Percentiles rank a stretch among this genome's conserved stretches.
Evolutionary conservation across 306 rosid genomes (phyloP).

Genomic region (Begonia peltatifolia): DNA sequence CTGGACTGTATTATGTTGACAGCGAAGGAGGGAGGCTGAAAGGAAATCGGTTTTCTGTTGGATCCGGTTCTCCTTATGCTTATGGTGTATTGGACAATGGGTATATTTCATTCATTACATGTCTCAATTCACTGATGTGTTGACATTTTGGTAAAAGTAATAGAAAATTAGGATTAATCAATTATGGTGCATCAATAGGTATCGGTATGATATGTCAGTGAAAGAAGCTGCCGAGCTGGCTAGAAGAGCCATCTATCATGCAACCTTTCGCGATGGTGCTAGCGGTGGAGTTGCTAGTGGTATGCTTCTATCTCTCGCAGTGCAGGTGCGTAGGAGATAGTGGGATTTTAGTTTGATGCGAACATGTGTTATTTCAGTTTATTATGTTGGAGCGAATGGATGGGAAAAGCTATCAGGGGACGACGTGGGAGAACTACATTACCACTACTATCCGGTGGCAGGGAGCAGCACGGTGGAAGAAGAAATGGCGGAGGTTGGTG

Average conservation of each 20-base stretch:
- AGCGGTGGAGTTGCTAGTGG: slow-evolving; percentile 99
- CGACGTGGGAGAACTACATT: slow-evolving; percentile 84
- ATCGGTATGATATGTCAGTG: slow-evolving; percentile 56
- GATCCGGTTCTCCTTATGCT: slow-evolving; percentile 97
- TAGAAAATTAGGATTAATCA: background rate
- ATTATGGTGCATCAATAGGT: slow-evolving; percentile 21
- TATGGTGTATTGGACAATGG: slow-evolving; percentile 89
- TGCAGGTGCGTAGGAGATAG: background rate
- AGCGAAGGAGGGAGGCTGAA: slow-evolving; percentile 98
- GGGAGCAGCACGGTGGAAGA: slow-evolving; percentile 50
- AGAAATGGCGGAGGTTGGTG: slow-evolving; percentile 78
- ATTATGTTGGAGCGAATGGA: slow-evolving; percentile 68
- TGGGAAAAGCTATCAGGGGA: slow-evolving; percentile 89
- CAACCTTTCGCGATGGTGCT: slow-evolving; percentile 92
- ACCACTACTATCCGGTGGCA: slow-evolving; percentile 61
- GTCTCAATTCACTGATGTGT: background rate
- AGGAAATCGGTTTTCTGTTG: slow-evolving; percentile 88
- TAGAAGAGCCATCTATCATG: slow-evolving; percentile 80
- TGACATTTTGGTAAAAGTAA: background rate
- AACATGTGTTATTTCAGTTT: slow-evolving; percentile 28
- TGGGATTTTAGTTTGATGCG: slow-evolving; percentile 1
- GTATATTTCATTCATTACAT: slow-evolving; percentile 10
- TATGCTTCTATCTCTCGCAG: slow-evolving; percentile 9
- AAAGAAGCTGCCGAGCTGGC: slow-evolving; percentile 89
- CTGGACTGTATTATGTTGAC: slow-evolving; percentile 88